Evolutionary conservation across 2,329 filamentous ascomycete species (phyloP), one percentile per base, ranked within the genome.

Genomic region (Fusarium citri): DNA sequence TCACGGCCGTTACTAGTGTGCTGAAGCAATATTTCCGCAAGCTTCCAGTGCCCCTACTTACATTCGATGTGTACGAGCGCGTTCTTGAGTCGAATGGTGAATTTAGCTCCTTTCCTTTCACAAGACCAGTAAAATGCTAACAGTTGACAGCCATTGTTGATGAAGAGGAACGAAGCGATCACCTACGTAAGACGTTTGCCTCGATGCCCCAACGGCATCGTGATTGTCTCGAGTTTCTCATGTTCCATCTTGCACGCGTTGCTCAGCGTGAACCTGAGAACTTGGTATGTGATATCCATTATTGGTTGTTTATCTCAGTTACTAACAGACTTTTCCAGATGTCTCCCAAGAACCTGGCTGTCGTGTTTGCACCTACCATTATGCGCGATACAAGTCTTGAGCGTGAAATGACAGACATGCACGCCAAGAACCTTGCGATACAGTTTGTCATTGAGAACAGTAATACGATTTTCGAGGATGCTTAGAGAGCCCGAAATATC

Each of bases 1-100:
- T 99, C 68, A 97, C 97, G 59, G 94, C 96, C 15, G 94, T 99
- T 59, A 98, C 96, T 3, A 97, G 94, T 77, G 93, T 95, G 22
- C 82, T 99, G 75, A 99, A 99, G 83, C 95, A 98, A 80, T 99
- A 98, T 79, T 97, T 99, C 88, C 89, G 96, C 73, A 96, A 94
- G 80, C 85, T 98, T 37, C 96, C 96, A 1, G 92, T 87, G 10
- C 96, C 96, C 5, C 85, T 99, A 31, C 89, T 99, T 74, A 97
- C 95, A 0, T 98, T 92, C 79, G 93, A 97, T 23, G 90, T 97
- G 26, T 99, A 99, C 76, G 95, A 98, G 73, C 87, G 89, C 41
- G 88, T 99, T 51, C 83, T 99, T 50, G 94, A 97, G 73, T 94
- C 92, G 8, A 90, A 88, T 69, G 84, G 91, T 92, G 84, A 83